phyloP scores from a whole-genome alignment of 208 protist genomes.

The Spongospora subterranea region DNA sequence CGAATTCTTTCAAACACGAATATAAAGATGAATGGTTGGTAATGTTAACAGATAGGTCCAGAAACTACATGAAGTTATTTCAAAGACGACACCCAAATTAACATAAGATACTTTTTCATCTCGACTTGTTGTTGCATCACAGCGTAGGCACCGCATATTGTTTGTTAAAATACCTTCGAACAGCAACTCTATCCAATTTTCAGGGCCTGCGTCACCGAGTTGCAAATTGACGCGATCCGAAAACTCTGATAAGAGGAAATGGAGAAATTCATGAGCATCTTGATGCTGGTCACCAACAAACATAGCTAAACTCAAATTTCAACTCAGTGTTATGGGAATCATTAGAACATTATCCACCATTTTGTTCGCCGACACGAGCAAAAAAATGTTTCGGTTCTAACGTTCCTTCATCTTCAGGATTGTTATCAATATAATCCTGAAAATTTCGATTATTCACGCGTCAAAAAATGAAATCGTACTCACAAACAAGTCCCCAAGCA shows the following conservation, averaged over 20 bases:
- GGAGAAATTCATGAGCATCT: constrained; percentile 41
- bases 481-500: constrained; percentile 4
- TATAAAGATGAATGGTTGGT: background rate
- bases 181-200: background rate
- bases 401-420: background rate
- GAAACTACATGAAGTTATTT: background rate
- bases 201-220: background rate
- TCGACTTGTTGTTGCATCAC: background rate
- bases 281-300: constrained; percentile 35
- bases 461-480: background rate
- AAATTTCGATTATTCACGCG: background rate
- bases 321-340: background rate
- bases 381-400: constrained; percentile 14
- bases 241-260: constrained; percentile 20
- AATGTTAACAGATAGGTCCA: constrained; percentile 55
- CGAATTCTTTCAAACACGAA: background rate
- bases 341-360: constrained; percentile 29
- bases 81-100: background rate
- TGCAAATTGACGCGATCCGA: background rate
- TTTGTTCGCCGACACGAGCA: background rate
- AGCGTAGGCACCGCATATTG: constrained; percentile 12
- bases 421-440: constrained; percentile 36
- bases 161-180: constrained; percentile 50
- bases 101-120: constrained; percentile 25
- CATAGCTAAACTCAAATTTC: constrained; percentile 16